Conservation (phyloP, 2,329 filamentous ascomycete species). For the Nakataea oryzae region DNA sequence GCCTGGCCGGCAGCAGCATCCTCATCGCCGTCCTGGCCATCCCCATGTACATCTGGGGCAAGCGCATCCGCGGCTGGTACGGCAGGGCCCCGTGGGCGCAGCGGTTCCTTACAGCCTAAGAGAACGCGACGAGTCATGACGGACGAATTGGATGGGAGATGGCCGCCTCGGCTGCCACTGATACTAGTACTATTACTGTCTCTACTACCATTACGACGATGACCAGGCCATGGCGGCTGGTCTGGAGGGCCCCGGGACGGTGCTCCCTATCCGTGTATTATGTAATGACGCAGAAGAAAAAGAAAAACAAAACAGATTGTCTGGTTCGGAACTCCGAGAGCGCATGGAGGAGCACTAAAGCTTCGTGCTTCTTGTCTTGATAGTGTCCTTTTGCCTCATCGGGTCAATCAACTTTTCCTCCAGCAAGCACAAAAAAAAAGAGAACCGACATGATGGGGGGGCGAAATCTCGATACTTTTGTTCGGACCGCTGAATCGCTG, state of each 20-base stretch:
- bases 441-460: too few relatives aligned
- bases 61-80: constrained; percentile 41
- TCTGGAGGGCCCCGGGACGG: not conserved
- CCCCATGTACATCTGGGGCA: constrained; percentile 48
- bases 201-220: too few relatives aligned
- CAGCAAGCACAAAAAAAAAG: not conserved
- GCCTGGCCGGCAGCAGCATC: constrained; percentile 35
- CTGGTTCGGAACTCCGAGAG: not conserved
- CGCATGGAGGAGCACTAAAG: not conserved
- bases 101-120: constrained; percentile 5
- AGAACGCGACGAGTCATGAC: not conserved
- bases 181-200: not conserved
- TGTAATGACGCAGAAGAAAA: not conserved
- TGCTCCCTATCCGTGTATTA: not conserved
- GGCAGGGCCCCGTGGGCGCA: constrained; percentile 34
- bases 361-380: not conserved
- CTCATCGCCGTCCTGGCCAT: constrained; percentile 39
- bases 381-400: not conserved
- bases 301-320: not conserved
- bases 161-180: too few relatives aligned
- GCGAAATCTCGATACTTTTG: too few relatives aligned
- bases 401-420: not conserved
- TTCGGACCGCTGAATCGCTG: not conserved
- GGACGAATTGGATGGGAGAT: not conserved
- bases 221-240: too few relatives aligned